A percentile compares a stretch with the other conserved stretches of the same genome.
Evolutionary conservation across 192 early-diverging fungal species (phyloP).

Genomic region (Radiomyces spectabilis): DNA sequence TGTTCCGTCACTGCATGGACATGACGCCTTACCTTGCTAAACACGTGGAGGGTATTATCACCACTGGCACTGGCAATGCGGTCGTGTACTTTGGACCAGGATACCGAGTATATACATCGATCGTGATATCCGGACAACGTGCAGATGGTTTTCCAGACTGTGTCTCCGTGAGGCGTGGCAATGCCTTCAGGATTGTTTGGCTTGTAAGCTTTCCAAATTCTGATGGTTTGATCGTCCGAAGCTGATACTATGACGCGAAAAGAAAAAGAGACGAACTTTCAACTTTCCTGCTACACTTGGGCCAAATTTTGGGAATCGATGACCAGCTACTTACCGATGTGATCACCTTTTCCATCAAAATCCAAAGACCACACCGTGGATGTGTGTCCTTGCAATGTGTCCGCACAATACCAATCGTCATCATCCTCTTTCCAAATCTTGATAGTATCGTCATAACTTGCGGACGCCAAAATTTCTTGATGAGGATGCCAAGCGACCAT

Average conservation of each 20-base stretch:
- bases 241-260: conserved; percentile 52
- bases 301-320: no score
- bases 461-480: conserved; percentile 78
- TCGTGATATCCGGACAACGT: conserved; percentile 64
- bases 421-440: conserved; percentile 91
- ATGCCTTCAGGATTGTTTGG: conserved; percentile 43
- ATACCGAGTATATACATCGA: conserved; percentile 87
- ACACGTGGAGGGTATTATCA: conserved; percentile 72
- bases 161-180: conserved; percentile 41
- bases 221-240: conserved; percentile 80
- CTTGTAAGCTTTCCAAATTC: conserved; percentile 63
- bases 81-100: conserved; percentile 76
- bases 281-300: no score
- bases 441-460: conserved; percentile 92
- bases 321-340: conserved; percentile 29
- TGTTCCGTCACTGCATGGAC: no score
- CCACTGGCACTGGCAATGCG: conserved; percentile 74
- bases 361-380: conserved; percentile 94
- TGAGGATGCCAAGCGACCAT: conserved; percentile 88
- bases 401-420: conserved; percentile 94
- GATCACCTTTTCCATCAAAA: conserved; percentile 62
- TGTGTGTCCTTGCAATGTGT: conserved; percentile 75
- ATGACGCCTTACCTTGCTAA: conserved; percentile 30
- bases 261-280: not conserved
- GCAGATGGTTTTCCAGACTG: conserved; percentile 63